phyloP scores from a whole-genome alignment of 306 rosid genomes.

The Malus fusca region DNA sequence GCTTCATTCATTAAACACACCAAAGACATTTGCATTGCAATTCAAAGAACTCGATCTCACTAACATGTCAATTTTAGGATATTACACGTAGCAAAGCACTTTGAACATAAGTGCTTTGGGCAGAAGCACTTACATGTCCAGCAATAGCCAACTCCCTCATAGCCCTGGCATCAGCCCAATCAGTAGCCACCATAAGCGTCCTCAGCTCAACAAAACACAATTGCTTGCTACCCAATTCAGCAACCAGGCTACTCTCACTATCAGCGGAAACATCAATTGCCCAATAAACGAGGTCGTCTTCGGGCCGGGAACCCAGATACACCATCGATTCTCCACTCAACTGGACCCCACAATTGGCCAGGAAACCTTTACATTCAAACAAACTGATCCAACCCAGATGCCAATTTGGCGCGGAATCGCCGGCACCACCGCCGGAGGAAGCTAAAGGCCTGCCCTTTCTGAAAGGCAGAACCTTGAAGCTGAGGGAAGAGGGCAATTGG shows the following conservation, averaged over 20 bases:
- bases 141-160: constrained; percentile 76
- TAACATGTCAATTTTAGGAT: neutral
- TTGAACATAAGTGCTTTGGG: neutral
- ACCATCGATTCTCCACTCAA: constrained; percentile 56
- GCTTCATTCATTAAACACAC: neutral
- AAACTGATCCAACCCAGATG: constrained; percentile 69
- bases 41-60: neutral
- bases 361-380: constrained; percentile 34
- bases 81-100: neutral
- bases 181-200: constrained; percentile 82
- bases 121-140: constrained; percentile 62
- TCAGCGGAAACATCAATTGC: constrained; percentile 65
- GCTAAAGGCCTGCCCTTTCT: constrained; percentile 60
- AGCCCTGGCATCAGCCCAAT: constrained; percentile 59
- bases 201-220: constrained; percentile 68
- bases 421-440: constrained; percentile 27
- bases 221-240: constrained; percentile 31
- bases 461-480: constrained; percentile 69
- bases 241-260: constrained; percentile 25
- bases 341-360: constrained; percentile 34
- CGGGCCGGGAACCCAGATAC: constrained; percentile 54
- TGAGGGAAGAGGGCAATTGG: constrained; percentile 34
- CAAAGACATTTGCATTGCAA: neutral
- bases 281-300: constrained; percentile 66
- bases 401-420: constrained; percentile 44